Evolutionary conservation across 192 early-diverging fungal genomes (phyloP), one percentile per base, ranked within the genome.

Genomic region (Spizellomyces sp.): DNA sequence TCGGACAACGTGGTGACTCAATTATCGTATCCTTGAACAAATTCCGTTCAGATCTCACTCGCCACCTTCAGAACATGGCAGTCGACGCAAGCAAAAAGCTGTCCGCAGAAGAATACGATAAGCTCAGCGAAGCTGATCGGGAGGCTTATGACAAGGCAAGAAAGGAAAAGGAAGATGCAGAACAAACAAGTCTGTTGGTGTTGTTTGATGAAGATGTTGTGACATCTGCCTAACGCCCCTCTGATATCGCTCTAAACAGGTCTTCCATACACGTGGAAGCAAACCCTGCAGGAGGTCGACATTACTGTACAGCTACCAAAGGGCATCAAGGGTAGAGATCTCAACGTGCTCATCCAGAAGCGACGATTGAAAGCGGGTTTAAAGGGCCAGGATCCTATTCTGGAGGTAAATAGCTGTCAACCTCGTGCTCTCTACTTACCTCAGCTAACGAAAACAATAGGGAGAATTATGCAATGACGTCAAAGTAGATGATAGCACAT

Each of bases 251-350:
- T n/a, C 19, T 5, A 19, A 36, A 14, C 70, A 80, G 90, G 81
- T 5, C 80, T 91, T 8, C 92, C 92, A 9, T 93, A 92, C 75
- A 79, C 75, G 41, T 96, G 93, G 93, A 87, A 80, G 50, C 94
- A 96, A 76, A 93, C 91, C 5, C 80, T 96, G 64, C 80, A 81
- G 52, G 94, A 96, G 41, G 90, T 96, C n/a, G 91, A 92, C 67
- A 45, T 96, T 8, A 82, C 84, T 0, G 76, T 93, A 36, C 77
- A 87, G 10, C 83, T 96, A 10, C 90, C 91, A 42, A 83, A 86
- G 36, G 92, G 92, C 27, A 93, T 91, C 22, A 79, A 86, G 5
- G 85, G 81, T 4, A 80, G 83, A 45, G 90, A 93, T 58, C 75
- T 96, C 12, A 77, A 80, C 44, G 82, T 96, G 45, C 75, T 74